Conservation (phyloP, 345 rosid genomes). For the Anacardium occidentale region DNA sequence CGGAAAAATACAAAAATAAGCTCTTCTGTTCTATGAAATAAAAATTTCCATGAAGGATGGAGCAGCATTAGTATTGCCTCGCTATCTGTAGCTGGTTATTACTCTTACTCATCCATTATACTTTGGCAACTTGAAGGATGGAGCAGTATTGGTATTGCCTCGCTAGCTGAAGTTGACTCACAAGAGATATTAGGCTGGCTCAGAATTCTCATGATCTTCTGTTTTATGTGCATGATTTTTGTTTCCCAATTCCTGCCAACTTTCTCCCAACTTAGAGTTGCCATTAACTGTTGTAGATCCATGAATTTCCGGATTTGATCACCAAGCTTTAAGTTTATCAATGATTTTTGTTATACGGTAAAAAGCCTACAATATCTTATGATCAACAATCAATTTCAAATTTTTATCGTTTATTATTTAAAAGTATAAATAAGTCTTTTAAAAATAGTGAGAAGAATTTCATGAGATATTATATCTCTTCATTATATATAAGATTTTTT, state of each 20-base stretch:
- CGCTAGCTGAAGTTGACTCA: constrained; percentile 34
- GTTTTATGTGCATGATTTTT: constrained; percentile 27
- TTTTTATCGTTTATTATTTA: no score
- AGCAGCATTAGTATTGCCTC: neutral
- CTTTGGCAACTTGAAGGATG: constrained; percentile 54
- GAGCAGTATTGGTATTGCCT: no score
- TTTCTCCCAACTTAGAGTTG: constrained; percentile 26
- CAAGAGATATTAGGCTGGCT: constrained; percentile 17
- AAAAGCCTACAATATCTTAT: no score
- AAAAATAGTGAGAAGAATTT: no score
- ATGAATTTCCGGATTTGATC: constrained; percentile 46
- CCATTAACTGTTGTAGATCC: constrained; percentile 6
- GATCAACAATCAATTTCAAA: no score
- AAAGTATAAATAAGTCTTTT: no score
- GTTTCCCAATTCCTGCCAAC: constrained; percentile 24
- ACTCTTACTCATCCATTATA: constrained; percentile 33
- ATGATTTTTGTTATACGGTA: constrained; percentile 28
- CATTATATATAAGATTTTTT: no score
- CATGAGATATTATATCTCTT: no score
- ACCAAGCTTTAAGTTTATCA: constrained; percentile 51
- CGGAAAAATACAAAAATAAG: neutral
- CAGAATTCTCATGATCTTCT: constrained; percentile 26
- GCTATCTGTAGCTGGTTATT: constrained; percentile 7
- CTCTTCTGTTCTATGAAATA: constrained; percentile 18
- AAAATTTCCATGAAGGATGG: no score